Conservation (phyloP, 768 basidiomycete species). For the Phaeotremella fagi region DNA sequence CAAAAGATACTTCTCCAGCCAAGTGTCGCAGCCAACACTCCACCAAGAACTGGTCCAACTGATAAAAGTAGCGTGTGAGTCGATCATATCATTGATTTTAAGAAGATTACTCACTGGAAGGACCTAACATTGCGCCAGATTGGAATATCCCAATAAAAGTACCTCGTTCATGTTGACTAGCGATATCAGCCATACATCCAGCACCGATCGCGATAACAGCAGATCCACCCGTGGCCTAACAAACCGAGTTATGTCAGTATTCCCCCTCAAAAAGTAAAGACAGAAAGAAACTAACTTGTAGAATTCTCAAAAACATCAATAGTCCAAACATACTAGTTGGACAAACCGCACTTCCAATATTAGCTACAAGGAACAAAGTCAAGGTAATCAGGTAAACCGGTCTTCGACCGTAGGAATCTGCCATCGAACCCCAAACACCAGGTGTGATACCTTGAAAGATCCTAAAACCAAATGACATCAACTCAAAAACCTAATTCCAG, state of each 20-base stretch:
- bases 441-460: constrained; percentile 50
- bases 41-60: constrained; percentile 57
- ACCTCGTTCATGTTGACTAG: constrained; percentile 66
- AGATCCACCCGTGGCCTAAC: constrained; percentile 63
- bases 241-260: neutral
- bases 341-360: constrained; percentile 61
- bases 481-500: too few species aligned
- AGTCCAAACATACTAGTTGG: constrained; percentile 68
- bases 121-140: constrained; percentile 26
- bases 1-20: constrained; percentile 56
- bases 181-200: constrained; percentile 74
- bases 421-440: constrained; percentile 63
- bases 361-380: constrained; percentile 60
- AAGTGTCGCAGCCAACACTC: constrained; percentile 55
- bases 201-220: constrained; percentile 75
- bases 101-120: constrained; percentile 19
- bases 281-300: constrained; percentile 53
- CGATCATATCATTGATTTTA: neutral
- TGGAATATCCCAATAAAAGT: constrained; percentile 66
- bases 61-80: neutral
- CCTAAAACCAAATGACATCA: too few species aligned
- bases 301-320: constrained; percentile 67
- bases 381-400: constrained; percentile 56
- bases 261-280: neutral
- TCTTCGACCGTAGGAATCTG: constrained; percentile 49